These are phyloP conservation scores for Mrakia frigida DNA, from an alignment of 768 basidiomycete species.

Conservation along the genomic window DNA sequence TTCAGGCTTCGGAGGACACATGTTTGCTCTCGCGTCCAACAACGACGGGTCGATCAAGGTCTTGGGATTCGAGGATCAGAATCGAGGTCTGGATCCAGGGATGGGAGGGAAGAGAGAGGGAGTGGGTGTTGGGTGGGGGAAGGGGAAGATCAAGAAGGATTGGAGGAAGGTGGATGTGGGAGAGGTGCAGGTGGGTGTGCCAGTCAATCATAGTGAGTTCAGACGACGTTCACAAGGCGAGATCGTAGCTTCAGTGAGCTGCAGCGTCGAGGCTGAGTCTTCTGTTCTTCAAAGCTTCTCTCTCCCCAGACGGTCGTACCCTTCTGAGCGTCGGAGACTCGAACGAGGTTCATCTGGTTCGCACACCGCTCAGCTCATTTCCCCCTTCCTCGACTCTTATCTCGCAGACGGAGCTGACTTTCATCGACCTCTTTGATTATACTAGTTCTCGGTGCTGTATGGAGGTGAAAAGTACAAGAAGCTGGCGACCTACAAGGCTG, in stretches of 20 bases:
- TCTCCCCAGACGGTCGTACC: slow-evolving; percentile 24
- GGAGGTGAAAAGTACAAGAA: slow-evolving; percentile 16
- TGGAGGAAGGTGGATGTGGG: background rate
- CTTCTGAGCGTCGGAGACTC: slow-evolving; percentile 22
- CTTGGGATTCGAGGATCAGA: background rate
- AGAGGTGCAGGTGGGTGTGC: slow-evolving; percentile 17
- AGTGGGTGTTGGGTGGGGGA: background rate
- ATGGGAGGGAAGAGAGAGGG: no score
- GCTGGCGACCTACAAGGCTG: slow-evolving; percentile 17
- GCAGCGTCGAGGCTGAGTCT: no score
- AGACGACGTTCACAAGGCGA: no score
- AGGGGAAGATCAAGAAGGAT: background rate
- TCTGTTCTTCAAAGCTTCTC: background rate
- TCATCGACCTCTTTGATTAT: no score
- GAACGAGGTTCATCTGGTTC: slow-evolving; percentile 22
- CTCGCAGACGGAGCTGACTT: background rate
- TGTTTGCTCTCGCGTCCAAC: slow-evolving; percentile 21
- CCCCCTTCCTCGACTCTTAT: background rate
- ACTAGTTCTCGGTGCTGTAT: slow-evolving; percentile 11
- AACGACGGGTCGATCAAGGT: slow-evolving; percentile 19
- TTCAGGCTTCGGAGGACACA: background rate
- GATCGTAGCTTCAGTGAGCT: no score
- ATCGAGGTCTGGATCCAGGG: no score
- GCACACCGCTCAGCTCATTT: no score
- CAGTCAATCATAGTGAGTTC: slow-evolving; percentile 26